These are phyloP conservation scores for Backusella psychrophila DNA, from an alignment of 192 early-diverging fungal species.

Conservation along the genomic window DNA sequence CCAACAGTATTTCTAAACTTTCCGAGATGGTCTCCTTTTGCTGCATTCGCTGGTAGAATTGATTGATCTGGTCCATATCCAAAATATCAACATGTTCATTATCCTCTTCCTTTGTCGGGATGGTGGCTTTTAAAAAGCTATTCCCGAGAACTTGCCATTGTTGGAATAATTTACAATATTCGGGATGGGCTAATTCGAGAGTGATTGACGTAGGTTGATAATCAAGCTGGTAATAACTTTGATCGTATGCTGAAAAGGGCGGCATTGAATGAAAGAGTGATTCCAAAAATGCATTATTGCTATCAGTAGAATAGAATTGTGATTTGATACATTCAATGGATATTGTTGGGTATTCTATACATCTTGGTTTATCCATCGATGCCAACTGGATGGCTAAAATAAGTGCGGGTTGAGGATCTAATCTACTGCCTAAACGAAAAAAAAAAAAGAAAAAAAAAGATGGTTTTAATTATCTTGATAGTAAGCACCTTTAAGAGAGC, in stretches of 20 bases:
- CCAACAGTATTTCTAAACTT: conserved; percentile 11
- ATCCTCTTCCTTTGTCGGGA: not conserved
- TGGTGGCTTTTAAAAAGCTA: conserved; percentile 2
- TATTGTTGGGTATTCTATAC: not conserved
- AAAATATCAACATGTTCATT: not conserved
- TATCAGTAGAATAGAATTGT: not conserved
- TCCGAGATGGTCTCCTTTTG: conserved; percentile 6
- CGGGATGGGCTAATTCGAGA: not conserved
- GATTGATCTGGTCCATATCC: not conserved
- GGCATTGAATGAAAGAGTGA: not conserved
- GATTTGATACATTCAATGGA: not conserved
- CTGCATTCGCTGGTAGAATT: conserved; percentile 5
- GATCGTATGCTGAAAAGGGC: not conserved
- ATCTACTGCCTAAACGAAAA: conserved; percentile 1
- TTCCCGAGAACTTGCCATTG: conserved; percentile 18
- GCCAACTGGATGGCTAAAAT: conserved; percentile 15
- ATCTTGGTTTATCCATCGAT: not conserved
- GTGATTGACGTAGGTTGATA: not conserved
- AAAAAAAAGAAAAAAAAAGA: not conserved
- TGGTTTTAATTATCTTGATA: not conserved
- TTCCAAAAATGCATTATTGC: not conserved
- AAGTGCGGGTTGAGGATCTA: conserved; percentile 14
- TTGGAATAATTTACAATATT: conserved; percentile 9
- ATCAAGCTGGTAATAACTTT: conserved; percentile 15
- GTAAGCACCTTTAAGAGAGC: not conserved